These are phyloP conservation scores for Trifolium dubium DNA, from an alignment of 306 rosid species.

Conservation along the genomic window DNA sequence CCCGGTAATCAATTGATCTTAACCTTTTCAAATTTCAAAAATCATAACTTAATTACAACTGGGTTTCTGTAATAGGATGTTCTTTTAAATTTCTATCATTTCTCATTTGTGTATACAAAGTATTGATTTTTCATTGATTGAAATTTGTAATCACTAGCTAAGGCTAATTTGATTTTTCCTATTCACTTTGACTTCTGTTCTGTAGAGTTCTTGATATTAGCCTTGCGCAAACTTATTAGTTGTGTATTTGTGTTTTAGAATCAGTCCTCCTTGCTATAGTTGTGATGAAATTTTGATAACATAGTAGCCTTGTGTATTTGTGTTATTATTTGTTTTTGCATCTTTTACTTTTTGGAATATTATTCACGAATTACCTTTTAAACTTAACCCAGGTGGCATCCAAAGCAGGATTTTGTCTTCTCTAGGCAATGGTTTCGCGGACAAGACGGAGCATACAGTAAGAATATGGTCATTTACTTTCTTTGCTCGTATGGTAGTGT, in stretches of 20 bases:
- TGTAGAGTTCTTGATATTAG: slow-evolving; percentile 25
- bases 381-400: slow-evolving; percentile 71
- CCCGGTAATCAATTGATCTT: slow-evolving; percentile 61
- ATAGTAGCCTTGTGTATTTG: neutral
- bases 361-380: slow-evolving; percentile 36
- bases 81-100: slow-evolving; percentile 26
- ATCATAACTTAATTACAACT: neutral
- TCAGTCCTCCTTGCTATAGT: slow-evolving; percentile 20
- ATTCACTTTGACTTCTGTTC: slow-evolving; percentile 28
- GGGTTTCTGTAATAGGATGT: slow-evolving; percentile 1
- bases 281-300: slow-evolving; percentile 23
- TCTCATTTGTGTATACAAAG: slow-evolving; percentile 9
- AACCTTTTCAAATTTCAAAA: slow-evolving; percentile 27
- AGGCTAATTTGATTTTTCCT: slow-evolving; percentile 36
- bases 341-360: slow-evolving; percentile 24
- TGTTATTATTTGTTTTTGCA: slow-evolving; percentile 16
- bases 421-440: slow-evolving; percentile 97
- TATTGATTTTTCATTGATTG: slow-evolving; percentile 9
- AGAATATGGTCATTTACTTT: slow-evolving; percentile 49
- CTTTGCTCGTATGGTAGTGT: slow-evolving; percentile 21
- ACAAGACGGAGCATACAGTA: slow-evolving; percentile 98
- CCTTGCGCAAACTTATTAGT: slow-evolving; percentile 21
- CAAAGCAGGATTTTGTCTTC: slow-evolving; percentile 89
- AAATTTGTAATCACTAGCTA: slow-evolving; percentile 7
- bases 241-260: neutral